phyloP scores from a whole-genome alignment of 1,139 yeast genomes.

The Suhomyces bolitotheri region DNA sequence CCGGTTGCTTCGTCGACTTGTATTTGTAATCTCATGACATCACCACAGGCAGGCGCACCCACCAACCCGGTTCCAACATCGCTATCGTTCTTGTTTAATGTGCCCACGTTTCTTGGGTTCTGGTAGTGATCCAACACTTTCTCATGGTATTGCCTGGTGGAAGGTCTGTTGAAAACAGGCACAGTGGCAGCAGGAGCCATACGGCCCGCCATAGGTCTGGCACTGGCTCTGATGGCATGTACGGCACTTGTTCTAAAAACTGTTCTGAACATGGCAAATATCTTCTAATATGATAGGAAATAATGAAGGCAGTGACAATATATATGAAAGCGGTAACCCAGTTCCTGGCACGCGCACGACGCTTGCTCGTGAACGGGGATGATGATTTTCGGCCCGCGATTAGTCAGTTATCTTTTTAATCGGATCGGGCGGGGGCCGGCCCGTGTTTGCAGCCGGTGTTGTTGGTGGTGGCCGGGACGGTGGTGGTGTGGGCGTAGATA shows the following conservation, averaged over 20 bases:
- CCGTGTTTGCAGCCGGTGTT: no score
- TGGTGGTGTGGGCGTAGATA: no score
- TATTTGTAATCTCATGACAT: conserved; percentile 96
- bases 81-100: conserved; percentile 71
- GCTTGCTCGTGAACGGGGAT: background rate
- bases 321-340: conserved; percentile 1
- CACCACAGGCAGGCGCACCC: conserved; percentile 99
- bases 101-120: conserved; percentile 95
- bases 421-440: no score
- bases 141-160: conserved; percentile 56
- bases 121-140: conserved; percentile 88
- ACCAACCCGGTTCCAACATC: conserved; percentile 97
- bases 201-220: conserved; percentile 15
- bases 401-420: conserved; percentile 5
- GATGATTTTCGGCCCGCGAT: conserved; percentile 1
- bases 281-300: background rate
- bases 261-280: conserved; percentile 9
- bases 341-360: conserved; percentile 1
- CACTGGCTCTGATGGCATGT: conserved; percentile 8
- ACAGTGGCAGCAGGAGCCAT: conserved; percentile 5
- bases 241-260: conserved; percentile 12
- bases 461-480: no score
- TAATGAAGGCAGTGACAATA: conserved; percentile 1
- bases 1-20: conserved; percentile 91
- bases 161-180: conserved; percentile 2